phyloP scores from a whole-genome alignment of 306 rosid species.

The Lotus japonicus region DNA sequence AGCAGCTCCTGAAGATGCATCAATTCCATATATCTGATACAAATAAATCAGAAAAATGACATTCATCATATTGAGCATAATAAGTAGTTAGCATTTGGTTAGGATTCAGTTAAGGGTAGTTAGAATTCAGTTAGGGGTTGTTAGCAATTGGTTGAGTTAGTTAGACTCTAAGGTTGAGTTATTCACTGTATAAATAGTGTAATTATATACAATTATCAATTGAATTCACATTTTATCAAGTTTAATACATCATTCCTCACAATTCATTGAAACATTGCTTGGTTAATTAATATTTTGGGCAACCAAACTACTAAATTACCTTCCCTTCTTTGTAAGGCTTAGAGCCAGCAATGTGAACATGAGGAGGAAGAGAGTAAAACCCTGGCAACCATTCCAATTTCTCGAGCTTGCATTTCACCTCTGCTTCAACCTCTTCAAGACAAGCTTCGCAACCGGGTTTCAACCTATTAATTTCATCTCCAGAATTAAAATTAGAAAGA shows the following conservation, averaged over 20 bases:
- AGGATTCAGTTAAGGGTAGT: too few species aligned
- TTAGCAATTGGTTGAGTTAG: too few species aligned
- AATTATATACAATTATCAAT: too few species aligned
- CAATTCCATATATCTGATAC: slow-evolving; percentile 81
- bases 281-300: not conserved
- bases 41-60: not conserved
- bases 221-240: too few species aligned
- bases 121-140: too few species aligned
- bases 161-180: too few species aligned
- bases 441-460: slow-evolving; percentile 67
- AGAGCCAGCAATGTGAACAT: slow-evolving; percentile 60
- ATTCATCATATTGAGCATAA: too few species aligned
- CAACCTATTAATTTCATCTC: slow-evolving; percentile 46
- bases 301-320: slow-evolving; percentile 21
- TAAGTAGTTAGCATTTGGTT: too few species aligned
- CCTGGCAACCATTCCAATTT: slow-evolving; percentile 64
- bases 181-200: too few species aligned
- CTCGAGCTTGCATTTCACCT: slow-evolving; percentile 53
- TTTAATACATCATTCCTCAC: not conserved
- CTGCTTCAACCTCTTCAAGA: slow-evolving; percentile 59
- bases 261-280: not conserved
- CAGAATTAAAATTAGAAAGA: not conserved
- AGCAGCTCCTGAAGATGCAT: slow-evolving; percentile 98
- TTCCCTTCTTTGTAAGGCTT: slow-evolving; percentile 68
- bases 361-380: slow-evolving; percentile 66